Percentiles rank a stretch among this genome's conserved stretches.
Conservation (phyloP, 176 grass and related monocot species). For the Carex scoparia region DNA sequence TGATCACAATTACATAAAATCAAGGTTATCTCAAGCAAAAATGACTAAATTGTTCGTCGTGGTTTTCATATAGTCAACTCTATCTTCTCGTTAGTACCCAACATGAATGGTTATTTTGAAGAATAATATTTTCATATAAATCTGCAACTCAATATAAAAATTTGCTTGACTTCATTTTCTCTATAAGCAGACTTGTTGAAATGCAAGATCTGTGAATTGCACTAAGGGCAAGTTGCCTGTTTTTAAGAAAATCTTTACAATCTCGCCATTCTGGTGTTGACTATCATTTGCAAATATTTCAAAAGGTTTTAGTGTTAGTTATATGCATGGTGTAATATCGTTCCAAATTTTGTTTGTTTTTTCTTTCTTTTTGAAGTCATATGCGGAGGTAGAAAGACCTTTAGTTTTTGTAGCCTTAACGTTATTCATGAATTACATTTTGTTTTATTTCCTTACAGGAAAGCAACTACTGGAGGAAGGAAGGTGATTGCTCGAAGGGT, state of each 20-base stretch:
- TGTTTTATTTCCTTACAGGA: constrained; percentile 31
- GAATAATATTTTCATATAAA: neutral
- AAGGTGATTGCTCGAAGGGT: constrained; percentile 78
- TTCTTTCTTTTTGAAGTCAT: neutral
- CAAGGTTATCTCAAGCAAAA: neutral
- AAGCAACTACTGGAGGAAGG: constrained; percentile 70
- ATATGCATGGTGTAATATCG: neutral
- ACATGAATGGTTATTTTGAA: neutral
- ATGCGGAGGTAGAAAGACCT: neutral
- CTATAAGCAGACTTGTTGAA: neutral
- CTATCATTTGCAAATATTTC: neutral
- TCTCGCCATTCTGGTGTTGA: neutral
- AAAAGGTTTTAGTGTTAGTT: neutral
- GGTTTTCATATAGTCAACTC: neutral
- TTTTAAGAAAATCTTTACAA: neutral
- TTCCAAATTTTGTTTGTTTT: neutral
- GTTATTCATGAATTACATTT: neutral
- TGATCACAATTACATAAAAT: neutral
- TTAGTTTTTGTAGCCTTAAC: neutral
- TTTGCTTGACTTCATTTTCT: neutral
- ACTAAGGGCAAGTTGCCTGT: neutral
- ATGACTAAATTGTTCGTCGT: neutral
- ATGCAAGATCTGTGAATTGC: neutral
- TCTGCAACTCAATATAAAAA: neutral
- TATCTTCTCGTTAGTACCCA: neutral